Base-by-base conservation (phyloP, 176 grass and related monocot species). In the Oryza nivara region DNA sequence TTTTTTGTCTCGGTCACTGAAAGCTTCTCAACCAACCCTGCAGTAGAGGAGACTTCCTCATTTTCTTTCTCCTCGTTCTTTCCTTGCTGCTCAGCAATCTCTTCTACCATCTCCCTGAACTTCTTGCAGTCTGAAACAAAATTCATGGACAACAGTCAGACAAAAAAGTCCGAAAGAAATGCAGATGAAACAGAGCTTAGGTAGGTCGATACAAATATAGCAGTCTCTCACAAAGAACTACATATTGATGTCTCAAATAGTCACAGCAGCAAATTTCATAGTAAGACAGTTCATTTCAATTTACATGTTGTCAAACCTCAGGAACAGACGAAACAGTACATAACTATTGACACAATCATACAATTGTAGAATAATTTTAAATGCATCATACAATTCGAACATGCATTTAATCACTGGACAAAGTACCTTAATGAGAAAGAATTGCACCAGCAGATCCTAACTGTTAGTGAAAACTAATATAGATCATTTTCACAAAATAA, bases 111-210 rank as follows among this genome's bases (percentile, higher is more conserved):
- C 10, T 90, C 92, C 75, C 63, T 94, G 34, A 94, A 94, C n/a
- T 90, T 92, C 47, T 92, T 94, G 47, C 92, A 94, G 35, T 92
- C 92, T 94, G 82, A 74, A 67, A 82, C 11, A 78, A 12, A 80
- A 82, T 54, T 22, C 58, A 63, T 22, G 9, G 1, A 35, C 0
- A 23, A 76, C 47, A 67, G 8, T 82, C 75, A 67, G 56, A 60
- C 10, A 86, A 5, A 7, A 45, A 6, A 46, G 7, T 4, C 11
- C 45, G 69, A 5, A 74, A 82, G 56, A 56, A 79, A 73, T 7
- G 41, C 64, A 52, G 20, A 76, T 40, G n/a, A n/a, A 60, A 60
- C 6, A 11, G n/a, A 71, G 5, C 20, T 22, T 47, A 72, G 23
- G 9, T 48, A 71, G 4, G 1, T 4, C 48, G 10, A 32, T 16